A percentile compares a stretch with the other conserved stretches of the same genome.
Conservation (phyloP, 768 basidiomycete species). For the Neoboletus magnificus region DNA sequence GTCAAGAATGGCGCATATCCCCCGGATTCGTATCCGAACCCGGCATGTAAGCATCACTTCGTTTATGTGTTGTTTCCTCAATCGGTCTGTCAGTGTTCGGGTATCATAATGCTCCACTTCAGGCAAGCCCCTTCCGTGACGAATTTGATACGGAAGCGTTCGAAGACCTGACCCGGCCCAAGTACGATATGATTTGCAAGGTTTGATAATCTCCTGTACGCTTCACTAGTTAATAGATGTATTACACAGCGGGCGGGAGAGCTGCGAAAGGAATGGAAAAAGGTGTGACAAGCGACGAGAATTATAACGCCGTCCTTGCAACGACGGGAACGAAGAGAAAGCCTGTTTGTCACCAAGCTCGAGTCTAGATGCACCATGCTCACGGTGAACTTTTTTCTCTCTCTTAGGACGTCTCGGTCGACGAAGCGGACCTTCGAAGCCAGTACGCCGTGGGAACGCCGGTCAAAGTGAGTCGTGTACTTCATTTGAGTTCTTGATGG, state of each 20-base stretch:
- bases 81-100: slow-evolving; percentile 46
- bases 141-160: slow-evolving; percentile 76
- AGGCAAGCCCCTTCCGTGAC: slow-evolving; percentile 91
- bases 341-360: slow-evolving; percentile 44
- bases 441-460: slow-evolving; percentile 58
- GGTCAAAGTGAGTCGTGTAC: slow-evolving; percentile 53
- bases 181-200: slow-evolving; percentile 74
- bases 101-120: slow-evolving; percentile 85
- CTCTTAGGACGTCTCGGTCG: slow-evolving; percentile 56
- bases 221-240: neutral
- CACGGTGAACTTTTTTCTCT: neutral
- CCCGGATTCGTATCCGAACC: slow-evolving; percentile 88
- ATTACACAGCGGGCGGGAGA: slow-evolving; percentile 58
- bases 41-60: slow-evolving; percentile 44
- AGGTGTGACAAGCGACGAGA: slow-evolving; percentile 57
- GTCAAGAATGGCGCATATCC: slow-evolving; percentile 78
- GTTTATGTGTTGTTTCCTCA: neutral
- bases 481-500: neutral
- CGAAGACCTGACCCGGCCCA: slow-evolving; percentile 80
- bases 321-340: slow-evolving; percentile 66
- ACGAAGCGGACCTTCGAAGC: slow-evolving; percentile 72
- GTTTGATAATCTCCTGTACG: slow-evolving; percentile 35
- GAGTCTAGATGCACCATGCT: neutral
- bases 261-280: slow-evolving; percentile 70
- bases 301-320: slow-evolving; percentile 50